Conservation (phyloP, 2,329 filamentous ascomycete species). For the Colletotrichum abscissum region DNA sequence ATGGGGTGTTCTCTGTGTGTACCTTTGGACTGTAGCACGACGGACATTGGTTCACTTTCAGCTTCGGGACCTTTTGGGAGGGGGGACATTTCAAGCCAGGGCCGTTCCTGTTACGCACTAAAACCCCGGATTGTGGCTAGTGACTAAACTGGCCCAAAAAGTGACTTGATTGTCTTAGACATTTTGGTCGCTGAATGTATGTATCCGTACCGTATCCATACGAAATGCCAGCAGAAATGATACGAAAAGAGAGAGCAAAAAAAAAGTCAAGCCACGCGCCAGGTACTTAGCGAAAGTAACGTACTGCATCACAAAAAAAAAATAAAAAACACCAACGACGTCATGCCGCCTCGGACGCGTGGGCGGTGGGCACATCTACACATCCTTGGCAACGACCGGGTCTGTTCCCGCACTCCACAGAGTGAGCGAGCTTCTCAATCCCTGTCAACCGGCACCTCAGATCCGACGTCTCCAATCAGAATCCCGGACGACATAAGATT, state of each 20-base stretch:
- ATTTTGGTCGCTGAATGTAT: too few species aligned
- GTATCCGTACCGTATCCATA: neutral
- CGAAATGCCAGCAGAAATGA: neutral
- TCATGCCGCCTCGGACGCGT: conserved; percentile 33
- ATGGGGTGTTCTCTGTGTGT: neutral
- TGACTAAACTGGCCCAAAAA: neutral
- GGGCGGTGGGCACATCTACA: neutral
- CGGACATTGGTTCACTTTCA: neutral
- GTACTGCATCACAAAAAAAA: neutral
- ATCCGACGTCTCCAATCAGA: conserved; percentile 33
- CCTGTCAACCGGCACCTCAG: conserved; percentile 20
- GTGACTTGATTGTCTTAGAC: too few species aligned
- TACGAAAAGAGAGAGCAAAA: neutral
- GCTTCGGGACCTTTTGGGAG: conserved; percentile 3
- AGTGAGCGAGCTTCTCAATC: neutral
- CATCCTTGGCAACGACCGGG: conserved; percentile 17
- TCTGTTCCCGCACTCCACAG: conserved; percentile 8
- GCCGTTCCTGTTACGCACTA: conserved; percentile 19
- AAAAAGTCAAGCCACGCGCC: neutral
- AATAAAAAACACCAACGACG: conserved; percentile 2
- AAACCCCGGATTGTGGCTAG: conserved; percentile 32
- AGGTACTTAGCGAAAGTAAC: too few species aligned
- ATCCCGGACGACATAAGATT: neutral
- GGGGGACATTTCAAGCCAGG: neutral
- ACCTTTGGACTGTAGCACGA: neutral